These are phyloP conservation scores for Chlamydomonas sp. DNA, from an alignment of 139 green algal genomes.

Conservation along the genomic window DNA sequence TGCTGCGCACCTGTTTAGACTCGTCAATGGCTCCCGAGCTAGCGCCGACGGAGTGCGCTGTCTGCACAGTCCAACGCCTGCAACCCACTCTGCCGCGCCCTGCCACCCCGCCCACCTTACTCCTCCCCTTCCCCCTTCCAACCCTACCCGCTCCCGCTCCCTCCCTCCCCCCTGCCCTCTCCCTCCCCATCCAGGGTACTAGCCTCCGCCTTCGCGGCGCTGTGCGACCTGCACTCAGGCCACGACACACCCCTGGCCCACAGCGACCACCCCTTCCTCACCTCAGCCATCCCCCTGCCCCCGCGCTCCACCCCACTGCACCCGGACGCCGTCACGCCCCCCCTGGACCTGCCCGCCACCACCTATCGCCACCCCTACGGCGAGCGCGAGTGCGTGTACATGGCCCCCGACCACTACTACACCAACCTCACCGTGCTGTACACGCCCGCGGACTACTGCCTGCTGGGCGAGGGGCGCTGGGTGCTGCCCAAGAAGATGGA, in stretches of 20 bases:
- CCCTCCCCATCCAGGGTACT: too few species aligned
- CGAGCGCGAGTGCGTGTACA: not conserved
- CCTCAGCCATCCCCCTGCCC: not conserved
- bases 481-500: not conserved
- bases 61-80: too few species aligned
- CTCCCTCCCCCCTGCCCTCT: too few species aligned
- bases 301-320: not conserved
- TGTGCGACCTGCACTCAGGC: too few species aligned
- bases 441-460: slow-evolving; percentile 32
- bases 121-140: too few species aligned
- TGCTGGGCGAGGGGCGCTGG: not conserved
- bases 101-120: too few species aligned
- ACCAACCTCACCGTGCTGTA: not conserved
- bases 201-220: too few species aligned
- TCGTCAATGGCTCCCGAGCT: too few species aligned
- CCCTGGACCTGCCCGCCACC: slow-evolving; percentile 8
- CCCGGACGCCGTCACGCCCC: not conserved
- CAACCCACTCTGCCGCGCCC: too few species aligned
- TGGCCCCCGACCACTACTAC: slow-evolving; percentile 19
- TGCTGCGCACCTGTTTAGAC: too few species aligned
- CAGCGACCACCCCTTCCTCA: slow-evolving; percentile 5
- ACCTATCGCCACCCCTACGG: not conserved
- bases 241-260: not conserved
- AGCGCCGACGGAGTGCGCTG: too few species aligned
- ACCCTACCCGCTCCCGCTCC: too few species aligned